Base-by-base conservation (phyloP, 2,329 filamentous ascomycete genomes). In the Tolypocladium inflatum region DNA sequence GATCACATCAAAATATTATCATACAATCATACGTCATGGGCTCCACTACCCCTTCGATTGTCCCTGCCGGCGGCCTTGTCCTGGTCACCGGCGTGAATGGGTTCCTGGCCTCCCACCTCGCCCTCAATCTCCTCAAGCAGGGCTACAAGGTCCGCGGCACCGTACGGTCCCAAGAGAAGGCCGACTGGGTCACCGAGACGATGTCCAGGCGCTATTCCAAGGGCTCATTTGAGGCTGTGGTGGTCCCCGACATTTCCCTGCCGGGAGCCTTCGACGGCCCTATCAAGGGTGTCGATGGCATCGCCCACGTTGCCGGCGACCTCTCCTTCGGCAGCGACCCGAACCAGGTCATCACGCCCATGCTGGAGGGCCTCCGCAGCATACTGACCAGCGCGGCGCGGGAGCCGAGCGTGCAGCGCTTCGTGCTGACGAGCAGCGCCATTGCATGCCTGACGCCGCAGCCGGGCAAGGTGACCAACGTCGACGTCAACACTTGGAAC, bases 111-210 rank as follows among this genome's bases (percentile, higher is more conserved):
- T 71, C 70, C 2, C 70, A 78, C 42, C 64, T 75, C n/a, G 71
- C 68, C 15, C 65, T 73, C 50, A 64, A 74, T 55, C 64, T 76
- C 5, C 67, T 78, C 3, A 52, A 61, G 1, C 59, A 62, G 0
- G 76, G 76, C 13, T 78, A 73, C 60, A 67, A 66, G 13, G 76
- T 79, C 13, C 72, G 74, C 30, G 76, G 75, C 1, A 76, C 74
- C 6, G 51, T 45, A 3, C 56, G 56, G 30, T 30, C 48, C 21
- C 30, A 61, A 65, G 54, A 39, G 59, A 3, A 61, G 64, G 13
- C 56, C 63, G 9, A 35, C 2, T 73, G 70, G 68, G 23, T 70
- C 7, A 48, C 30, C 3, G 60, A 61, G 8, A 57, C 67, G 7
- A 68, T 69, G 35, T 66, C 67, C 23, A 61, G 67, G 35, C 63